Percentiles rank a stretch among this genome's conserved stretches.
Conservation (phyloP, 2,329 filamentous ascomycete genomes). For the Penicillium sp. region DNA sequence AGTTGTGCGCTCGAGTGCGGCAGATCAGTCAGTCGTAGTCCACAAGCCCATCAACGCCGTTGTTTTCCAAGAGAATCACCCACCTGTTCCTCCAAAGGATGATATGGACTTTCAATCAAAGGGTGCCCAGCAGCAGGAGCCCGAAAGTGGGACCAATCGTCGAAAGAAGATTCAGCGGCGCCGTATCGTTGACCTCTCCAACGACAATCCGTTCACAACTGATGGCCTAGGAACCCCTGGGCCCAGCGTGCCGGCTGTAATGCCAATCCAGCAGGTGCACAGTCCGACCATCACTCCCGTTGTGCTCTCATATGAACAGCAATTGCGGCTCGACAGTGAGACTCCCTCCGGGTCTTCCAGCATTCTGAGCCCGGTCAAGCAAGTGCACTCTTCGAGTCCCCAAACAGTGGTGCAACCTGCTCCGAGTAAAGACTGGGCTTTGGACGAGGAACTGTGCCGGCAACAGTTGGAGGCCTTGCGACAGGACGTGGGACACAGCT, state of each 20-base stretch:
- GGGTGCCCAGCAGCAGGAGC: slow-evolving; percentile 28
- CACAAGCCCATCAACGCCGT: slow-evolving; percentile 61
- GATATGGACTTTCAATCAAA: slow-evolving; percentile 21
- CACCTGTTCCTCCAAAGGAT: slow-evolving; percentile 20
- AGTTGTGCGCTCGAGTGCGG: slow-evolving; percentile 70
- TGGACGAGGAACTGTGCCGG: slow-evolving; percentile 76
- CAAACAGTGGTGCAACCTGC: slow-evolving; percentile 31
- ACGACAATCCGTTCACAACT: slow-evolving; percentile 43
- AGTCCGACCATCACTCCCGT: slow-evolving; percentile 32
- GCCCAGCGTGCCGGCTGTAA: slow-evolving; percentile 34
- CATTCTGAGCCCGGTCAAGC: slow-evolving; percentile 27
- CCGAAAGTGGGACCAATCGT: slow-evolving; percentile 40
- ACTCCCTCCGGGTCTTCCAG: slow-evolving; percentile 34
- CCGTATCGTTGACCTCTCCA: slow-evolving; percentile 61
- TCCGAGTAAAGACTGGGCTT: slow-evolving; percentile 38
- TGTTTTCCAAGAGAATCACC: slow-evolving; percentile 17
- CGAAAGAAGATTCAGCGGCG: slow-evolving; percentile 57
- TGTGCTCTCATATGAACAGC: slow-evolving; percentile 32
- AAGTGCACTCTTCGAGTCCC: slow-evolving; percentile 23
- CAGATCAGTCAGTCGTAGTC: slow-evolving; percentile 67
- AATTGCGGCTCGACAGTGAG: slow-evolving; percentile 38
- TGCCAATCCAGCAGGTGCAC: slow-evolving; percentile 37
- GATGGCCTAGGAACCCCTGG: slow-evolving; percentile 37
- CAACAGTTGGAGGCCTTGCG: slow-evolving; percentile 86
- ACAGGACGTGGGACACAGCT: slow-evolving; percentile 82